Conservation (phyloP, 2,329 filamentous ascomycete species). For the Fusarium sp. region DNA sequence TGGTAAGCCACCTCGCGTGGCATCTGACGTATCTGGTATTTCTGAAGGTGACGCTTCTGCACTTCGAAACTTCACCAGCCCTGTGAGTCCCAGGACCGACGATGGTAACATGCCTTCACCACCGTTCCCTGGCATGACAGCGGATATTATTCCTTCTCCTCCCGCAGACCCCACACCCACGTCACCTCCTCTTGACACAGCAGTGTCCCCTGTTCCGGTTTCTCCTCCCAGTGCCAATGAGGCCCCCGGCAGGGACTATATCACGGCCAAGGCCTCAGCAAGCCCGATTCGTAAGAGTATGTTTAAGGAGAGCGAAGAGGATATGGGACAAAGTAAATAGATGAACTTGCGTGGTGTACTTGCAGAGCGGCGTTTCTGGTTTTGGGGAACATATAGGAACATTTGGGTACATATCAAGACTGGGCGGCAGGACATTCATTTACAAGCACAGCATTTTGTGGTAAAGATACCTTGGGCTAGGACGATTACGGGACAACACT, state of each 20-base stretch:
- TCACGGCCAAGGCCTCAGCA: constrained; percentile 41
- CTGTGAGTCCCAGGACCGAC: constrained; percentile 39
- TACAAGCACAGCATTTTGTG: constrained; percentile 14
- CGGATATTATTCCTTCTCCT: constrained; percentile 28
- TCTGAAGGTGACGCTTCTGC: constrained; percentile 38
- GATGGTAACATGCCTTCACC: constrained; percentile 12
- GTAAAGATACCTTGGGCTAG: constrained; percentile 12
- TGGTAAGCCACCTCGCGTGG: constrained; percentile 23
- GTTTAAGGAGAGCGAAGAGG: constrained; percentile 56
- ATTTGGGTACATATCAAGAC: constrained; percentile 1
- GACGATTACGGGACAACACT: constrained; percentile 19
- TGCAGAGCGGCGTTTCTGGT: constrained; percentile 33
- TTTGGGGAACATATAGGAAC: not conserved
- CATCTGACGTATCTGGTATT: constrained; percentile 42
- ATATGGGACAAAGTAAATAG: constrained; percentile 48
- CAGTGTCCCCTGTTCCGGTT: constrained; percentile 9
- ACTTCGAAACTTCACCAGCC: constrained; percentile 28
- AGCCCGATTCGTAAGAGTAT: constrained; percentile 53
- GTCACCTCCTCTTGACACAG: constrained; percentile 12
- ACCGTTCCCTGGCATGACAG: constrained; percentile 12
- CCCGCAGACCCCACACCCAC: constrained; percentile 16
- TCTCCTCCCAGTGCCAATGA: constrained; percentile 49
- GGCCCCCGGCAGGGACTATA: constrained; percentile 44
- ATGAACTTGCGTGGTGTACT: not conserved
- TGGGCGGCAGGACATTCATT: constrained; percentile 34